phyloP scores from a whole-genome alignment of 352 stramenopile genomes.

The Pythium brassicae region DNA sequence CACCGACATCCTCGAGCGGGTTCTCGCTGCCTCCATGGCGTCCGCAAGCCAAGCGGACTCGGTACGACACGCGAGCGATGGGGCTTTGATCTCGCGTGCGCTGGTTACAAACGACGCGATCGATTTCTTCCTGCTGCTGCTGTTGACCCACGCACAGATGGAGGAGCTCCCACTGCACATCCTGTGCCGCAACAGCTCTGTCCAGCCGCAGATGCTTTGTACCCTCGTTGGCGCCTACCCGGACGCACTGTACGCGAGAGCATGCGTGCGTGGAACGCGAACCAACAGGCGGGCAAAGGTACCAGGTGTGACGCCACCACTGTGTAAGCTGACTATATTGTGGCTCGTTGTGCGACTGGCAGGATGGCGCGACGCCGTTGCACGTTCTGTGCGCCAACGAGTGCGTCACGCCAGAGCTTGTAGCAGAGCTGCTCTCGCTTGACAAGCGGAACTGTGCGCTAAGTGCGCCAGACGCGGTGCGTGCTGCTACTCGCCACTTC shows the following conservation, averaged over 20 bases:
- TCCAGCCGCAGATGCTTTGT: constrained; percentile 26
- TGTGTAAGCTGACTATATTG: not conserved
- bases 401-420: constrained; percentile 27
- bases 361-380: constrained; percentile 41
- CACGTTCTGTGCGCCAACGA: constrained; percentile 55
- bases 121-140: too few relatives aligned
- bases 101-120: not conserved
- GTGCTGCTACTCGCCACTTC: not conserved
- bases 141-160: constrained; percentile 21
- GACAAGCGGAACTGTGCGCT: constrained; percentile 27
- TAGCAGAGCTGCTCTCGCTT: constrained; percentile 32
- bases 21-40: constrained; percentile 9
- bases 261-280: constrained; percentile 23
- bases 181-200: constrained; percentile 35
- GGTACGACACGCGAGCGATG: not conserved
- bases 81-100: not conserved
- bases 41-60: constrained; percentile 16
- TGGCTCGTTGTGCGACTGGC: not conserved
- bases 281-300: not conserved
- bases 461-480: constrained; percentile 4
- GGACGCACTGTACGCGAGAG: constrained; percentile 20
- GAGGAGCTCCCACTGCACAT: constrained; percentile 53
- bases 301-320: too few relatives aligned
- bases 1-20: constrained; percentile 18
- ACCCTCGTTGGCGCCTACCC: constrained; percentile 26